These are phyloP conservation scores for Adansonia digitata DNA, from an alignment of 345 rosid species.

Conservation along the genomic window DNA sequence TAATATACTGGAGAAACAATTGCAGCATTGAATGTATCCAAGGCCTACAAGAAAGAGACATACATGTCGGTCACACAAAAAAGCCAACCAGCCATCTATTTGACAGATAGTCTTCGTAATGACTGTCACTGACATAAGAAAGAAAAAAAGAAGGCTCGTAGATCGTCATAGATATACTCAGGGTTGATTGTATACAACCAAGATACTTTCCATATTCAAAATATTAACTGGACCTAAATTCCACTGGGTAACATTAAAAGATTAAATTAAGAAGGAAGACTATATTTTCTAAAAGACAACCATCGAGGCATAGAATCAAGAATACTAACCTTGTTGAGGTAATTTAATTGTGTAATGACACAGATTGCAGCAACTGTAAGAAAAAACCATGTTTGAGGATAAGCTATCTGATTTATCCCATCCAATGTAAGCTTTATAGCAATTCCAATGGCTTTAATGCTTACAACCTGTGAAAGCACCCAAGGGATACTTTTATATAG, in stretches of 20 bases:
- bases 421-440: conserved; percentile 83
- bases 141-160: background rate
- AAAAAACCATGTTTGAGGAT: conserved; percentile 88
- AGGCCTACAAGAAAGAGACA: conserved; percentile 43
- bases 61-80: background rate
- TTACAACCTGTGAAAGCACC: conserved; percentile 52
- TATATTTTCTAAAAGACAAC: too few relatives aligned
- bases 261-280: background rate
- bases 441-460: conserved; percentile 92
- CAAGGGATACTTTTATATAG: background rate
- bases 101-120: background rate
- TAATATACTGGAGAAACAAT: conserved; percentile 14
- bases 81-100: background rate
- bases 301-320: background rate
- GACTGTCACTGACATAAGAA: background rate
- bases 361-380: conserved; percentile 72
- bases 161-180: background rate
- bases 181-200: background rate
- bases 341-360: conserved; percentile 78
- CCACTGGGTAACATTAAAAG: background rate
- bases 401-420: conserved; percentile 69
- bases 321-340: conserved; percentile 70
- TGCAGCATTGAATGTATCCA: conserved; percentile 61
- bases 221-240: background rate
- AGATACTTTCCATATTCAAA: background rate